A percentile compares a stretch with the other conserved stretches of the same genome.
These are phyloP conservation scores for Neltuma alba DNA, from an alignment of 306 rosid species.

Conservation along the genomic window DNA sequence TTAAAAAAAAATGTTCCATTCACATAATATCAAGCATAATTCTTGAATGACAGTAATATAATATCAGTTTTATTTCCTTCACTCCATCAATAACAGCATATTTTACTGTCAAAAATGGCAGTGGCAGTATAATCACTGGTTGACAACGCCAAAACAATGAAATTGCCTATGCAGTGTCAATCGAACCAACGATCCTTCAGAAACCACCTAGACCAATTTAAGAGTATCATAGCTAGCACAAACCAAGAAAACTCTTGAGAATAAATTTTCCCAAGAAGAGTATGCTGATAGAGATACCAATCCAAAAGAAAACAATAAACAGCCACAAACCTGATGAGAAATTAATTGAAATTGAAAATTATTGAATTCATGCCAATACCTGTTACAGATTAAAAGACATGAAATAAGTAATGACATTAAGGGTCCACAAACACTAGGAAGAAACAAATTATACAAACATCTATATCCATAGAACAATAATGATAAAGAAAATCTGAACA, in stretches of 20 bases:
- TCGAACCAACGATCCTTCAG: not conserved
- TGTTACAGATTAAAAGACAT: constrained; percentile 46
- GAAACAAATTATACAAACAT: not conserved
- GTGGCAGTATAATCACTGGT: not conserved
- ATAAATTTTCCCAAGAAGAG: constrained; percentile 8
- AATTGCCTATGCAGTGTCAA: not conserved
- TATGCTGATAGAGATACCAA: not conserved
- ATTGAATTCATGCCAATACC: constrained; percentile 98
- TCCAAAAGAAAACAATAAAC: constrained; percentile 20
- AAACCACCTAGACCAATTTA: constrained; percentile 12
- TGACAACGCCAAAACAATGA: not conserved
- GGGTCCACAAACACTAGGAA: constrained; percentile 18
- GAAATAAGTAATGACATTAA: constrained; percentile 35
- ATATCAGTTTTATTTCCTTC: constrained; percentile 14
- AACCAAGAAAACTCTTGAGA: not conserved
- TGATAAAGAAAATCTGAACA: not conserved
- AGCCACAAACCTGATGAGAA: constrained; percentile 75
- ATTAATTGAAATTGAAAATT: constrained; percentile 94
- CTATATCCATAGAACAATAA: not conserved
- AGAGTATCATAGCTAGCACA: constrained; percentile 2
- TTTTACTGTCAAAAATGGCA: not conserved
- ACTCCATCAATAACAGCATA: not conserved
- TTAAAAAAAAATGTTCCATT: not conserved
- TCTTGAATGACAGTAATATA: not conserved
- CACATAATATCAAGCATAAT: constrained; percentile 13